Percentiles rank a stretch among this genome's conserved stretches.
Evolutionary conservation across 23 red algal species (phyloP).

Genomic region (Agarophyton chilense): DNA sequence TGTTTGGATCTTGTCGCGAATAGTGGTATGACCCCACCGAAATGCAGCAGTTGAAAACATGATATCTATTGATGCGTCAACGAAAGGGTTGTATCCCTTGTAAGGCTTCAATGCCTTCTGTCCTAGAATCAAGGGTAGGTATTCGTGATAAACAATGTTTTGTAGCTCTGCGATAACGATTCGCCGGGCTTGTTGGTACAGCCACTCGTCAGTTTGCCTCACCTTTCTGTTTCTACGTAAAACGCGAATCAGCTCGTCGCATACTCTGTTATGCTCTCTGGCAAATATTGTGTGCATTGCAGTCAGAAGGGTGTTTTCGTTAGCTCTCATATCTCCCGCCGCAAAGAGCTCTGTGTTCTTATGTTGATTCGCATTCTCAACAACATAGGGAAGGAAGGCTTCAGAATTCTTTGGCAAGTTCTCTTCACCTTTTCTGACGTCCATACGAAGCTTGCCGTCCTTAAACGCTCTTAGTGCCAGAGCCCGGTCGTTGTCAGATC

Average conservation of each 20-base stretch:
- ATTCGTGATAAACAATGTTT: conserved; percentile 68
- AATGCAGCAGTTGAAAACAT: conserved; percentile 53
- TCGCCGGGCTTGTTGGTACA: conserved; percentile 56
- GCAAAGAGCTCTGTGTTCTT: conserved; percentile 43
- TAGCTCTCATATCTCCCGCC: conserved; percentile 63
- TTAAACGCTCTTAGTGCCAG: conserved; percentile 30
- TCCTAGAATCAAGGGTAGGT: conserved; percentile 52
- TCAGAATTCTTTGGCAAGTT: conserved; percentile 32
- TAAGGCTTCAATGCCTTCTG: conserved; percentile 24
- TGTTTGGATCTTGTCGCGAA: conserved; percentile 48
- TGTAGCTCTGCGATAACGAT: conserved; percentile 74
- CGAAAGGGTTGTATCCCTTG: conserved; percentile 56
- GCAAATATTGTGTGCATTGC: conserved; percentile 73
- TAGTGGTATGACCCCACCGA: conserved; percentile 63
- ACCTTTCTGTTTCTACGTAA: background rate
- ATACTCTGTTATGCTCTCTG: conserved; percentile 70
- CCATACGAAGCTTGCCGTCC: conserved; percentile 39
- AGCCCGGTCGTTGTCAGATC: conserved; percentile 32
- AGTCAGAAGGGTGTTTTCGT: conserved; percentile 58
- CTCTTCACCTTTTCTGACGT: background rate
- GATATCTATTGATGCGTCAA: conserved; percentile 53
- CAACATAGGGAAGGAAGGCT: background rate
- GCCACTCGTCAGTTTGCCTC: conserved; percentile 36
- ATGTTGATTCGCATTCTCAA: conserved; percentile 43
- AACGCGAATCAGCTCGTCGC: background rate